phyloP scores from a whole-genome alignment of 371 early-diverging fungal genomes.

The Syncephalastrum monosporum region DNA sequence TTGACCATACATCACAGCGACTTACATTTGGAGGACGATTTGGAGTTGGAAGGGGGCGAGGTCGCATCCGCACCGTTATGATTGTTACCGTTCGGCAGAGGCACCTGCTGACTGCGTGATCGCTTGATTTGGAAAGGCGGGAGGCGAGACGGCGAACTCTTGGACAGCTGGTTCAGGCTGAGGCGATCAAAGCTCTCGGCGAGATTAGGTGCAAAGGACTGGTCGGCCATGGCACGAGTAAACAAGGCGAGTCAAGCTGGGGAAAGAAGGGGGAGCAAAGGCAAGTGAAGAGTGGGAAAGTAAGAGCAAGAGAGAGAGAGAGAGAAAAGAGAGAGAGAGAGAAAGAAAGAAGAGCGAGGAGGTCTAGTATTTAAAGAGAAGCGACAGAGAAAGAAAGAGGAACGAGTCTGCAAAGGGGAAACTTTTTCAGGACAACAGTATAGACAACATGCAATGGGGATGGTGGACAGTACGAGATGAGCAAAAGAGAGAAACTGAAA shows the following conservation, averaged over 20 bases:
- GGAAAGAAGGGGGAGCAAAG: background rate
- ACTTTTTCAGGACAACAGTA: constrained; percentile 1
- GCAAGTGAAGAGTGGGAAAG: background rate
- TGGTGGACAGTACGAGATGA: background rate
- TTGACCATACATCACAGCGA: constrained; percentile 1
- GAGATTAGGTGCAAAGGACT: constrained; percentile 17
- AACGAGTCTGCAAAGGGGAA: constrained; percentile 4
- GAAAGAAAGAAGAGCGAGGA: constrained; percentile 2
- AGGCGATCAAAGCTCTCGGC: constrained; percentile 17
- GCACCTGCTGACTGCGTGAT: constrained; percentile 20
- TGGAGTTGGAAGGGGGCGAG: constrained; percentile 5
- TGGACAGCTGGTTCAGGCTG: constrained; percentile 18
- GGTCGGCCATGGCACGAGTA: constrained; percentile 15
- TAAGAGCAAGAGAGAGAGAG: background rate
- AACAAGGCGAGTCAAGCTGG: background rate
- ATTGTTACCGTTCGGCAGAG: constrained; percentile 4
- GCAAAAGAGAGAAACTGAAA: background rate
- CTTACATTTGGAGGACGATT: constrained; percentile 9
- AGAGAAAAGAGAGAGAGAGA: background rate
- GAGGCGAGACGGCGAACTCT: constrained; percentile 21
- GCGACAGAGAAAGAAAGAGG: background rate
- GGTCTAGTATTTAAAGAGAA: background rate
- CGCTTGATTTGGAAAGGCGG: constrained; percentile 19
- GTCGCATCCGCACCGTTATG: constrained; percentile 1
- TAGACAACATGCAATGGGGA: constrained; percentile 14